Evolutionary conservation across 1,284 basidiomycete species (phyloP).

Genomic region (Pseudozyma pruni): DNA sequence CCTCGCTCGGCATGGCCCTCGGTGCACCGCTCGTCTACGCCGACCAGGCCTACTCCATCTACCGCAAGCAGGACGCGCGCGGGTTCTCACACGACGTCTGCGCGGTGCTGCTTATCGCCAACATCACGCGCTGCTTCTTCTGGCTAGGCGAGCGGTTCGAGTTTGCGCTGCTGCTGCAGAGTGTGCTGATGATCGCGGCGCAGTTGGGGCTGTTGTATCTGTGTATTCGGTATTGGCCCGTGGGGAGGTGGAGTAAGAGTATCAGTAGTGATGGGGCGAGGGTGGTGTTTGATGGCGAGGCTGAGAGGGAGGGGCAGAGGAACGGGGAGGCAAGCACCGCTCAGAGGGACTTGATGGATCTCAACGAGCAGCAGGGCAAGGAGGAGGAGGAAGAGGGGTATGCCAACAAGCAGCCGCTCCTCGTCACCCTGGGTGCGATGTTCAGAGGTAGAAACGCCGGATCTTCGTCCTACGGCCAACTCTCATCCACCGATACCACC

Average conservation of each 20-base stretch:
- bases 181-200: constrained; percentile 69
- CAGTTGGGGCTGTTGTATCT: constrained; percentile 71
- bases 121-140: constrained; percentile 73
- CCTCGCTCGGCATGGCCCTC: constrained; percentile 49
- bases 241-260: constrained; percentile 33
- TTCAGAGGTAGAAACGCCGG: constrained; percentile 7
- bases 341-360: constrained; percentile 25
- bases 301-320: constrained; percentile 1
- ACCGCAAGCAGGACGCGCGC: constrained; percentile 73
- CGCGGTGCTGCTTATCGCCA: constrained; percentile 58
- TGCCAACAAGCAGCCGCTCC: constrained; percentile 46
- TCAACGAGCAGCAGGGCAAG: constrained; percentile 7
- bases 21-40: constrained; percentile 61
- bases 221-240: constrained; percentile 70
- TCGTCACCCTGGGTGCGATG: constrained; percentile 28
- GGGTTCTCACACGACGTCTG: constrained; percentile 75
- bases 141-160: constrained; percentile 81
- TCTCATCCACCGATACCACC: constrained; percentile 20
- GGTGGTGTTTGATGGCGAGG: constrained; percentile 33
- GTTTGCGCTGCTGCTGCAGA: constrained; percentile 71
- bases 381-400: constrained; percentile 22
- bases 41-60: constrained; percentile 62
- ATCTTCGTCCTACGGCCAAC: constrained; percentile 6
- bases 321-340: neutral
- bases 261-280: constrained; percentile 37